Percentiles rank a stretch among this genome's conserved stretches.
phyloP scores from a whole-genome alignment of 1,284 basidiomycete genomes.

The Volvariella volvacea region DNA sequence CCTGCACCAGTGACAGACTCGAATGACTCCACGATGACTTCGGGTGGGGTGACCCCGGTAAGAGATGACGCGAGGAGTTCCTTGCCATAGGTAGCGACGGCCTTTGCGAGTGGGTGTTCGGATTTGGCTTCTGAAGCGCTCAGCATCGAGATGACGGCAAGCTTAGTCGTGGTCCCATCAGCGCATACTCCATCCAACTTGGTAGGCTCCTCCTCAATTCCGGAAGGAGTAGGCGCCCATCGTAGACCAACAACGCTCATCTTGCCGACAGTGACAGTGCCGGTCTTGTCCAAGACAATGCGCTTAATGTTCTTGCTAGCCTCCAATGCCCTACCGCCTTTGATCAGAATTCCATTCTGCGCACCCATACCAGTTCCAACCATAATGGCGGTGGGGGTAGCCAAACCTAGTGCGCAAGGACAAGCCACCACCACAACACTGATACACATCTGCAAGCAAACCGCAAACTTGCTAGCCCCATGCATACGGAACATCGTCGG shows the following conservation, averaged over 20 bases:
- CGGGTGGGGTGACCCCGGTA: conserved; percentile 30
- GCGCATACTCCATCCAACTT: conserved; percentile 46
- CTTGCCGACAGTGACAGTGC: conserved; percentile 87
- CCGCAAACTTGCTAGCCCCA: conserved; percentile 82
- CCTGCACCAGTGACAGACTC: conserved; percentile 89
- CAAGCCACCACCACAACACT: conserved; percentile 98
- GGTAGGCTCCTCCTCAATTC: conserved; percentile 27
- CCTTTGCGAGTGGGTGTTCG: conserved; percentile 94
- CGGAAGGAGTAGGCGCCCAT: conserved; percentile 56
- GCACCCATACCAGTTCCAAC: conserved; percentile 98
- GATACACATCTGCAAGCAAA: conserved; percentile 96
- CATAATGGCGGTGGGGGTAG: conserved; percentile 99
- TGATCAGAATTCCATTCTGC: conserved; percentile 96
- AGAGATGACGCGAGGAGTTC: conserved; percentile 37
- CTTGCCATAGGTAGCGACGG: conserved; percentile 79
- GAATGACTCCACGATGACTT: conserved; percentile 56
- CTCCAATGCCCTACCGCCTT: conserved; percentile 92
- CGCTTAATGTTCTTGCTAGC: conserved; percentile 79
- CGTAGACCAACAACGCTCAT: conserved; percentile 60
- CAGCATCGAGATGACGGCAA: conserved; percentile 74
- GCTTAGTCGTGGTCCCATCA: conserved; percentile 55
- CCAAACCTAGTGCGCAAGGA: conserved; percentile 94
- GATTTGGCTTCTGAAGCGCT: conserved; percentile 85
- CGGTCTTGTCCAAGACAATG: conserved; percentile 96
- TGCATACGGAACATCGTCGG: conserved; percentile 82